A percentile compares a stretch with the other conserved stretches of the same genome.
These are phyloP conservation scores for Protea cynaroides DNA, from an alignment of 164 flowering plant genomes.

Conservation along the genomic window DNA sequence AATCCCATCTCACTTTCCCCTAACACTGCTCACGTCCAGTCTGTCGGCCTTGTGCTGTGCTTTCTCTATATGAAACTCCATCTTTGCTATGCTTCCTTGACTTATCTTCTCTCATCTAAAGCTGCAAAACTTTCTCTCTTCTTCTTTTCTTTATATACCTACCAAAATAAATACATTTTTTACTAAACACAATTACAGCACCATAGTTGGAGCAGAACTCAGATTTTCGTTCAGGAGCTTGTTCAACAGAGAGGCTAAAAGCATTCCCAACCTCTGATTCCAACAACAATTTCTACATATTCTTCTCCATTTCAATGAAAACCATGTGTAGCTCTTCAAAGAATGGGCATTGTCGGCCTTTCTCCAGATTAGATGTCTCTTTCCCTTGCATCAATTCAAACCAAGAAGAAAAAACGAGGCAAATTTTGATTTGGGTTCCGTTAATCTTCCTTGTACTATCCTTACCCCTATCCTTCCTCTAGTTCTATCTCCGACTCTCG, in stretches of 20 bases:
- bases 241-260: slow-evolving; percentile 54
- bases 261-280: slow-evolving; percentile 37
- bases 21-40: no score
- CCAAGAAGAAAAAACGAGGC: not conserved
- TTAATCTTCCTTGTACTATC: no score
- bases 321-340: slow-evolving; percentile 62
- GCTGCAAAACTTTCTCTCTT: no score
- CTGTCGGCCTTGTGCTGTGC: no score
- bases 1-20: no score
- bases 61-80: no score
- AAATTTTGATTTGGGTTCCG: no score
- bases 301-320: slow-evolving; percentile 47
- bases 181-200: no score
- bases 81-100: not conserved
- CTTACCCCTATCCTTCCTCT: no score
- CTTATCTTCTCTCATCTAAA: not conserved
- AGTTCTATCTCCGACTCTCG: no score
- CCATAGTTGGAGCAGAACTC: no score
- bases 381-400: slow-evolving; percentile 37
- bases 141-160: not conserved
- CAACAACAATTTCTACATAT: slow-evolving; percentile 35
- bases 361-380: slow-evolving; percentile 54
- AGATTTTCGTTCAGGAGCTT: slow-evolving; percentile 40
- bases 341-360: slow-evolving; percentile 50
- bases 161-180: not conserved